Evolutionary conservation across 2,329 filamentous ascomycete species (phyloP).

Genomic region (Trichoderma sp.): DNA sequence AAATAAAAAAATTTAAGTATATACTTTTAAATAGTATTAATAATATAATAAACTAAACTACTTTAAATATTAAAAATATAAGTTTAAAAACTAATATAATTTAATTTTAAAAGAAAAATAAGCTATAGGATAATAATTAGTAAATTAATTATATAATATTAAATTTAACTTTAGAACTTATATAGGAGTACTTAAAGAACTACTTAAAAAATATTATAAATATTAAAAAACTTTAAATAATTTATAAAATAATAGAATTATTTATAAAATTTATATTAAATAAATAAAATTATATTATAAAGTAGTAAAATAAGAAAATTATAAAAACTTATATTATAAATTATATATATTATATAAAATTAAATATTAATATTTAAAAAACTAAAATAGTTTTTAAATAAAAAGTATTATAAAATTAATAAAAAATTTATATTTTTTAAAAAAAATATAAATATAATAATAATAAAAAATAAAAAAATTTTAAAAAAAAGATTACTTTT

Average conservation of each 20-base stretch:
- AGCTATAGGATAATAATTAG: neutral
- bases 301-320: neutral
- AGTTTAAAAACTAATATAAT: too few species aligned
- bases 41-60: too few species aligned
- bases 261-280: neutral
- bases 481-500: neutral
- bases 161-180: too few species aligned
- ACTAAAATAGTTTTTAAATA: neutral
- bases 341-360: neutral
- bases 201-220: neutral
- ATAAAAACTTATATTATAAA: neutral
- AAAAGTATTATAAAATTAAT: neutral
- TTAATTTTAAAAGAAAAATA: too few species aligned
- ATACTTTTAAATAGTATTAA: too few species aligned
- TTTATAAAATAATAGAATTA: neutral
- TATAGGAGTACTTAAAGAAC: too few species aligned
- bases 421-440: neutral
- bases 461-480: neutral
- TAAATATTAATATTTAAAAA: neutral
- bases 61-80: too few species aligned
- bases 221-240: neutral
- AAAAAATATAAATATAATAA: neutral
- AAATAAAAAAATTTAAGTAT: too few species aligned
- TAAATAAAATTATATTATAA: neutral
- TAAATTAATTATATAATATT: too few species aligned